Percentiles rank a stretch among this genome's conserved stretches.
Evolutionary conservation across 129 eudicot genomes (phyloP).

Genomic region (Centella asiatica): DNA sequence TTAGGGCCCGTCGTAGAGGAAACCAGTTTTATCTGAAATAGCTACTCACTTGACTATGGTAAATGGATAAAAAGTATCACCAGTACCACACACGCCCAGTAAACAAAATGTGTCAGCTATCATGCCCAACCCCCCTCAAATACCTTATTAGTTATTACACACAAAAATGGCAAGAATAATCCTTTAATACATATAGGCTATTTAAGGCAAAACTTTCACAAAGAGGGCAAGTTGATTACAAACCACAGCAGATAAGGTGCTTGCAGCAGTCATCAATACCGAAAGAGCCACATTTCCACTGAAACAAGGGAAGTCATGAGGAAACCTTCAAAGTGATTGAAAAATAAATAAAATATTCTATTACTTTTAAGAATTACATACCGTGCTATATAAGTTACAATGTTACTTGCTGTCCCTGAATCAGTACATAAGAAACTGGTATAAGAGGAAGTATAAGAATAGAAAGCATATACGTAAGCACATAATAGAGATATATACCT

Average conservation of each 20-base stretch:
- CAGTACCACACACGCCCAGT: too few relatives aligned
- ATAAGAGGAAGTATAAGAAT: slow-evolving; percentile 17
- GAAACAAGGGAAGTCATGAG: slow-evolving; percentile 23
- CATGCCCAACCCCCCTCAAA: too few relatives aligned
- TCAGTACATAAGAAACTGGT: slow-evolving; percentile 9
- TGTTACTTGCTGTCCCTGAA: slow-evolving; percentile 94
- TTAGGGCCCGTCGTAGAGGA: too few relatives aligned
- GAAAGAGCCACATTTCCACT: slow-evolving; percentile 98
- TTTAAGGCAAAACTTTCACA: neutral
- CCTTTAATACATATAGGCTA: neutral
- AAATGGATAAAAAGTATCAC: too few relatives aligned
- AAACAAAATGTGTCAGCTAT: too few relatives aligned
- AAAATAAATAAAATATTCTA: slow-evolving; percentile 2
- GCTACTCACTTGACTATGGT: too few relatives aligned
- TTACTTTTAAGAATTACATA: slow-evolving; percentile 21
- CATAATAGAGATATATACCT: slow-evolving; percentile 35
- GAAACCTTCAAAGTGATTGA: slow-evolving; percentile 6
- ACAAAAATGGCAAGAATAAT: neutral
- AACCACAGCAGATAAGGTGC: slow-evolving; percentile 93
- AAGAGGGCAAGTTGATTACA: slow-evolving; percentile 29
- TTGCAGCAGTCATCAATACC: slow-evolving; percentile 90
- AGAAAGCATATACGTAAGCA: slow-evolving; percentile 8
- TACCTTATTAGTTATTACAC: neutral
- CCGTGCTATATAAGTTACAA: slow-evolving; percentile 96
- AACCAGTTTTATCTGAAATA: too few relatives aligned